Evolutionary conservation across 2,329 filamentous ascomycete species (phyloP).

Genomic region (Pseudofabraea citricarpa): DNA sequence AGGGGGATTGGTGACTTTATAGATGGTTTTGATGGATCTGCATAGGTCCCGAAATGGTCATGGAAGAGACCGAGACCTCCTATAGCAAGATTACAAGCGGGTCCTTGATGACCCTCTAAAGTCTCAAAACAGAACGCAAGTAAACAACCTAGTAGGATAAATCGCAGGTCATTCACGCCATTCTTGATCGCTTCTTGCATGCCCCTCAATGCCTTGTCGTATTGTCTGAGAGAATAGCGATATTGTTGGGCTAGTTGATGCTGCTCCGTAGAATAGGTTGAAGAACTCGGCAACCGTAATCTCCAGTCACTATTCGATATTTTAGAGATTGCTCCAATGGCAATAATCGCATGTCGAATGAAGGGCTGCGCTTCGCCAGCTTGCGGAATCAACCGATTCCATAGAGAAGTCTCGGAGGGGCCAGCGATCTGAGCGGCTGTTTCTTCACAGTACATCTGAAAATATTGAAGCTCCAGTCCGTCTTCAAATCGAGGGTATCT

Average conservation of each 20-base stretch:
- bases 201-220: constrained; percentile 3
- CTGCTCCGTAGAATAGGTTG: too few relatives aligned
- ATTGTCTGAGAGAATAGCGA: constrained; percentile 3
- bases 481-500: constrained; percentile 1
- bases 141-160: constrained; percentile 5
- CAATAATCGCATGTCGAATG: constrained; percentile 7
- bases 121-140: constrained; percentile 7
- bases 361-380: not conserved
- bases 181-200: constrained; percentile 3
- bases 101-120: constrained; percentile 3
- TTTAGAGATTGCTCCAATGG: constrained; percentile 8
- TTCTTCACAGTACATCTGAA: constrained; percentile 4
- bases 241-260: too few relatives aligned
- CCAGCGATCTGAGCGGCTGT: constrained; percentile 3
- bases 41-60: not conserved
- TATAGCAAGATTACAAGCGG: constrained; percentile 1
- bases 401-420: constrained; percentile 1
- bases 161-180: not conserved
- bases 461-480: constrained; percentile 4
- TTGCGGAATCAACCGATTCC: constrained; percentile 9
- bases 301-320: too few relatives aligned
- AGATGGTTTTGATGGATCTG: too few relatives aligned
- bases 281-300: too few relatives aligned
- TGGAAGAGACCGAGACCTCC: constrained; percentile 3
- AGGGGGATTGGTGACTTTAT: too few relatives aligned